Evolutionary conservation across 2,329 filamentous ascomycete species (phyloP).

Genomic region (Nothophoma quercina): DNA sequence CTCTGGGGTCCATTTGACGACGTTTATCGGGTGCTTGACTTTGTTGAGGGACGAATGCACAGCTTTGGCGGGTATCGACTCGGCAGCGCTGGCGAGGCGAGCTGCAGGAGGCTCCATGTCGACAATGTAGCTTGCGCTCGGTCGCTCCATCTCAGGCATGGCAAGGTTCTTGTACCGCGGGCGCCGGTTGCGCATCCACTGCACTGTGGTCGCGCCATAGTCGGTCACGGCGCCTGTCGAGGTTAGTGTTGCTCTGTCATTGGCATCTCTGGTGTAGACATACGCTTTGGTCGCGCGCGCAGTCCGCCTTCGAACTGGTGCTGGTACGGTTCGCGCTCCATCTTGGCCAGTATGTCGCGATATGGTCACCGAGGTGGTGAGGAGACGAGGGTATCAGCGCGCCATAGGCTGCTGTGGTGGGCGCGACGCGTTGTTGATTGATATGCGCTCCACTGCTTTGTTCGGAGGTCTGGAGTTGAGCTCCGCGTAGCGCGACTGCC

Average conservation of each 20-base stretch:
- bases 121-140: constrained; percentile 87
- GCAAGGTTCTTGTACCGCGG: constrained; percentile 77
- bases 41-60: constrained; percentile 99
- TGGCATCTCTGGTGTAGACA: neutral
- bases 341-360: constrained; percentile 19
- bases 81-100: constrained; percentile 75
- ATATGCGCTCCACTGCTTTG: neutral
- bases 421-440: neutral
- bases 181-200: constrained; percentile 87
- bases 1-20: constrained; percentile 97
- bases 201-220: constrained; percentile 86
- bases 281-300: constrained; percentile 48
- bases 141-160: constrained; percentile 79
- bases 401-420: constrained; percentile 2
- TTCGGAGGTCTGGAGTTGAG: neutral
- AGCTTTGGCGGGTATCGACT: constrained; percentile 92
- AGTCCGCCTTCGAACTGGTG: constrained; percentile 44
- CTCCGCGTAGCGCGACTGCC: neutral
- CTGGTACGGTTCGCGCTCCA: constrained; percentile 49
- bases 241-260: neutral
- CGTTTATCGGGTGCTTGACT: constrained; percentile 95
- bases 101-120: constrained; percentile 90
- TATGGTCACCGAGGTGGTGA: constrained; percentile 1
- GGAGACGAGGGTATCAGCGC: neutral
- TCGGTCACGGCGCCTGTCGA: constrained; percentile 83